Base-by-base conservation (phyloP, 169 alveolate genomes). In the Blepharisma undulans region DNA sequence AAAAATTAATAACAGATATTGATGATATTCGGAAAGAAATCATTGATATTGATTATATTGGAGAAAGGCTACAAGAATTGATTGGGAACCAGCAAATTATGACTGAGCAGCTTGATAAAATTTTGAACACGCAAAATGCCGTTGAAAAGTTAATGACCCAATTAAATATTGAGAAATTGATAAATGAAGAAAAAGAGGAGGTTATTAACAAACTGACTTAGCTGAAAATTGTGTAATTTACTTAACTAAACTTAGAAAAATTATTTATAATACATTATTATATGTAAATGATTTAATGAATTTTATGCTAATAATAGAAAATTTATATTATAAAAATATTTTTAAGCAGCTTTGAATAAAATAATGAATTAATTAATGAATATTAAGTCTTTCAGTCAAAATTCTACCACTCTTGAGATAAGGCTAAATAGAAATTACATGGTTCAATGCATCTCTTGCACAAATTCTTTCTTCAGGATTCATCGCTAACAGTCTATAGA, bases 401-500 rank as follows among this genome's bases (percentile, higher is more conserved):
- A 48, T 48, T 48, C 66, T 48, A 48, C 66, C 66, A 5, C 66
- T 48, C 66, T 48, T 48, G 66, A 48, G 66, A 18, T 48, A 48
- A 48, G 66, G 66, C 66, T 48, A 48, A 48, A 48, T 48, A 48
- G 12, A 48, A 48, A 48, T 48, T 48, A 48, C 66, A 90, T 93
- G 95, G 21, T 80, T 36, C 29, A 93, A 61, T 18, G 94, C 95
- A 72, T 79, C 86, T 22, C 59, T 91, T 71, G 91, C 91, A 21
- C 93, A 76, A 32, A 93, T 93, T 78, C 95, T 93, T 34, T 82
- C 72, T 82, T 59, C 85, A 27, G 95, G 95, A 30, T 93, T 84
- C 32, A 92, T 87, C 18, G 86, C 79, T n/a, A 93, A 36, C 8
- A 91, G 71, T 74, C 88, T 89, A 30, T 84, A 76, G 4, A 93